These are phyloP conservation scores for Globisporangium spiculum DNA, from an alignment of 352 stramenopile species.

Conservation along the genomic window DNA sequence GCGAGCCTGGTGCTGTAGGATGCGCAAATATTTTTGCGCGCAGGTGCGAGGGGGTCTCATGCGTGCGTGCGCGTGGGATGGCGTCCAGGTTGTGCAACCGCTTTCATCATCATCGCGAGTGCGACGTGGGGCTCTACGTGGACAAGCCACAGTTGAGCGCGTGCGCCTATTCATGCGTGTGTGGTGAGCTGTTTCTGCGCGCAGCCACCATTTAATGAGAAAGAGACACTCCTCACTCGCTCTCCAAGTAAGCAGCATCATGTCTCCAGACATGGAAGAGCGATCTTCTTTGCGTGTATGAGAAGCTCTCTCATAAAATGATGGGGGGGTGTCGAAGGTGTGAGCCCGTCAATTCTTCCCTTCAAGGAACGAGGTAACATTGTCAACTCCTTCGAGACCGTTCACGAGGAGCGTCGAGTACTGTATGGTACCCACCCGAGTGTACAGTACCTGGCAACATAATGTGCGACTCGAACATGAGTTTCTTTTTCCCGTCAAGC, in stretches of 20 bases:
- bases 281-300: too few species aligned
- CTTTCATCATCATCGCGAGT: background rate
- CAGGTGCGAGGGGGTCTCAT: background rate
- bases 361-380: too few species aligned
- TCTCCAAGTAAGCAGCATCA: background rate
- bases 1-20: background rate
- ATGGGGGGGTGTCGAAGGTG: too few species aligned
- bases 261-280: background rate
- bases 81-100: background rate
- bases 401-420: too few species aligned
- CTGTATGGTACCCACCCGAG: too few species aligned
- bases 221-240: background rate
- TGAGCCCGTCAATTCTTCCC: too few species aligned
- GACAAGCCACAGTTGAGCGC: background rate
- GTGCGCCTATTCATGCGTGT: too few species aligned
- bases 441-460: too few species aligned
- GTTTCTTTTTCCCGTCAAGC: too few species aligned
- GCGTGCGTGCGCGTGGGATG: background rate
- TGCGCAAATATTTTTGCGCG: background rate
- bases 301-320: too few species aligned
- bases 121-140: background rate
- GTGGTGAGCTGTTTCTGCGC: background rate
- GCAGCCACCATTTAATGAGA: background rate
- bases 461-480: too few species aligned
- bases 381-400: too few species aligned